Conservation (phyloP, 2,329 filamentous ascomycete genomes). For the Tolypocladium nubicola region DNA sequence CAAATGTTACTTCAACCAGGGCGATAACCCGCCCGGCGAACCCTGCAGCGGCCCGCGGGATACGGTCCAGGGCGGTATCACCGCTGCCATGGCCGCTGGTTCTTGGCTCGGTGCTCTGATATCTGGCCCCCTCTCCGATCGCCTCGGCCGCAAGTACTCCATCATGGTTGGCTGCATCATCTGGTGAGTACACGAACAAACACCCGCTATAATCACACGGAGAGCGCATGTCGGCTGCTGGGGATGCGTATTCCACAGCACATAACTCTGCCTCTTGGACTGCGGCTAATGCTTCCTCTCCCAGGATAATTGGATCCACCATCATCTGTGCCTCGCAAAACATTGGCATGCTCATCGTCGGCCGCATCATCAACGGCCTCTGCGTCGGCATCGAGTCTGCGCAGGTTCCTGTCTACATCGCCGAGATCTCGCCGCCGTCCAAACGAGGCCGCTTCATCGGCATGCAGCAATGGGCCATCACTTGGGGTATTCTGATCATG, state of each 20-base stretch:
- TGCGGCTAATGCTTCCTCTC: neutral
- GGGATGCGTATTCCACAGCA: neutral
- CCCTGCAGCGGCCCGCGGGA: constrained; percentile 24
- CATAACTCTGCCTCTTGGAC: neutral
- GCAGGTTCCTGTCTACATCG: constrained; percentile 61
- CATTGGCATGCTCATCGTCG: constrained; percentile 40
- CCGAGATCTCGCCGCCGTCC: constrained; percentile 48
- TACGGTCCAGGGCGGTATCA: constrained; percentile 39
- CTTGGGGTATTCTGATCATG: constrained; percentile 56
- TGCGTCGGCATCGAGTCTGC: constrained; percentile 56
- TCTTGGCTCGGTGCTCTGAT: constrained; percentile 38
- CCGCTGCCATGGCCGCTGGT: constrained; percentile 39
- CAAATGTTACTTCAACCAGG: constrained; percentile 27
- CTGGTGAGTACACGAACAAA: constrained; percentile 27
- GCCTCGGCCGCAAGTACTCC: constrained; percentile 35
- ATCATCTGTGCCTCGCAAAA: constrained; percentile 34
- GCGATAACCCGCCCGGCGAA: constrained; percentile 17
- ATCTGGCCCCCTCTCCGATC: constrained; percentile 39
- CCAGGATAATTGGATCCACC: constrained; percentile 36
- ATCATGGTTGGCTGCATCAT: constrained; percentile 39
- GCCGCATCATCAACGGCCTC: constrained; percentile 54
- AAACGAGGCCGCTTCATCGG: constrained; percentile 56
- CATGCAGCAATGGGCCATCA: constrained; percentile 66
- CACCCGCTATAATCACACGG: too few species aligned
- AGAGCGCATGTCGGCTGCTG: neutral